These are phyloP conservation scores for Herpetospermum pedunculosum DNA, from an alignment of 306 rosid genomes.

Conservation along the genomic window DNA sequence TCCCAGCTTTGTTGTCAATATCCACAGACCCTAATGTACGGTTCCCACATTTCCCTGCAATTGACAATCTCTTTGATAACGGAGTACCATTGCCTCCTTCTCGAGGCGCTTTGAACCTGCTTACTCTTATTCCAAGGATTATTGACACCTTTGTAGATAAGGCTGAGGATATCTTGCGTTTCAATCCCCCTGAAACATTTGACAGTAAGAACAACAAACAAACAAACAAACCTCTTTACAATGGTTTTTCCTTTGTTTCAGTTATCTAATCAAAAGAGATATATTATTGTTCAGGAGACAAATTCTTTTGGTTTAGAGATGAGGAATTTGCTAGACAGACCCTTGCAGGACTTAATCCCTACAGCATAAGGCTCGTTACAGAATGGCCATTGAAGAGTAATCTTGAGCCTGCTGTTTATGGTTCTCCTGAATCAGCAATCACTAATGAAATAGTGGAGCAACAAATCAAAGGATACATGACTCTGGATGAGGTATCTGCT, in stretches of 20 bases:
- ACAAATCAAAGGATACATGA: constrained; percentile 41
- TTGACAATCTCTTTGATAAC: constrained; percentile 16
- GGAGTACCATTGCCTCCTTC: constrained; percentile 35
- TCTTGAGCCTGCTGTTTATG: constrained; percentile 52
- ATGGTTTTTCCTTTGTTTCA: background rate
- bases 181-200: constrained; percentile 39
- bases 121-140: constrained; percentile 22
- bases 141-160: constrained; percentile 12
- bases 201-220: constrained; percentile 25
- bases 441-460: constrained; percentile 40
- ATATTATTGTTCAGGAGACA: constrained; percentile 32
- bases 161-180: constrained; percentile 23
- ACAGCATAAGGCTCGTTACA: constrained; percentile 42
- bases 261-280: background rate
- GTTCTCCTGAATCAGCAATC: constrained; percentile 59
- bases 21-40: background rate
- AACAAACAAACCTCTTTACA: too few species aligned
- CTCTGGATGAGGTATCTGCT: constrained; percentile 48
- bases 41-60: constrained; percentile 27
- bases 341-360: constrained; percentile 80
- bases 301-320: constrained; percentile 78
- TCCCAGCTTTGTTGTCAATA: constrained; percentile 20
- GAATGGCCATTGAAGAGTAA: constrained; percentile 86
- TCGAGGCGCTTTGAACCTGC: background rate
- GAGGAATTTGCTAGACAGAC: constrained; percentile 75